Base-by-base conservation (phyloP, 2,329 filamentous ascomycete genomes). In the Colletotrichum lupini region DNA sequence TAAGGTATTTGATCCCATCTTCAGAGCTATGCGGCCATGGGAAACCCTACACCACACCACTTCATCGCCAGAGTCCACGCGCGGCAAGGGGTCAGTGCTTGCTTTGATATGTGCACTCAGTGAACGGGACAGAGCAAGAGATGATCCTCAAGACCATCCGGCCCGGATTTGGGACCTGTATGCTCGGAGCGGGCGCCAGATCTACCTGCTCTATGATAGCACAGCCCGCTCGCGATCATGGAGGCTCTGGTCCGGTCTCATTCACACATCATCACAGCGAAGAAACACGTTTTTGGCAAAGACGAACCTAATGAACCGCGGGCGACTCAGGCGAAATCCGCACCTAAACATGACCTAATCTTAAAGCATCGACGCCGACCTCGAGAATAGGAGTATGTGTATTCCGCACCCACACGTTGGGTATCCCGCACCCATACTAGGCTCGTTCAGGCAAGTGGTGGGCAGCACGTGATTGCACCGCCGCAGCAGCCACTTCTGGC, bases 341-440 rank as follows among this genome's bases (percentile, higher is more conserved):
- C 35, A 46, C 42, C 42, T n/a, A 46, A 46, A 46, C 42, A 46
- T 46, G 42, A 22, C 6, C 42, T 42, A 56, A 49, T 12, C 46
- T 55, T 11, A 35, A 68, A 68, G 56, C 57, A 55, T 62, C 16
- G 37, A 61, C 56, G 56, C 65, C 22, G n/a, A 14, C 9, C 11
- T 11, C 11, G 11, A 26, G n/a, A 35, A n/a, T 53, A 8, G 7
- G n/a, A n/a, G n/a, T n/a, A n/a, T n/a, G n/a, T n/a, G n/a, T n/a
- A n/a, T n/a, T n/a, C n/a, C n/a, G n/a, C n/a, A n/a, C n/a, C n/a
- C n/a, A n/a, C n/a, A n/a, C n/a, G n/a, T n/a, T n/a, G n/a, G n/a
- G n/a, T n/a, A n/a, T n/a, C n/a, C n/a, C n/a, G n/a, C n/a, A n/a
- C n/a, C n/a, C n/a, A n/a, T n/a, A n/a, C n/a, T n/a, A n/a, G n/a